Percentiles rank a stretch among this genome's conserved stretches.
These are phyloP conservation scores for Arthrobotrys sphaeroides DNA, from an alignment of 2,329 filamentous ascomycete genomes.

Conservation along the genomic window DNA sequence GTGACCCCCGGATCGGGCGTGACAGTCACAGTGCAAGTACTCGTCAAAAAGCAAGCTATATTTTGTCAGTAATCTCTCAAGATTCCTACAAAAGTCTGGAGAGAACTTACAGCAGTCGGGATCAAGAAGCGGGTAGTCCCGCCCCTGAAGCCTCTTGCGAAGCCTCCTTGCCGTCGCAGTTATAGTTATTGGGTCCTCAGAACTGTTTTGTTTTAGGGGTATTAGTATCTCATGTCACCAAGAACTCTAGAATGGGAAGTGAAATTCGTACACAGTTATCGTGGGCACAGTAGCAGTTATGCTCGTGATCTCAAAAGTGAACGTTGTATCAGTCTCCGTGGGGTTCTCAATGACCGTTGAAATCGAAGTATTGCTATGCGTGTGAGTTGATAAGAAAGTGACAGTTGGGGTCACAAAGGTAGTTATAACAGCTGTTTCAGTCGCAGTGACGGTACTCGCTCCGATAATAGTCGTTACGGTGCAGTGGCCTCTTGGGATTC, in stretches of 20 bases:
- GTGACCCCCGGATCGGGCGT: conserved; percentile 23
- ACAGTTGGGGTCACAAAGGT: conserved; percentile 47
- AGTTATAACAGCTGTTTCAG: conserved; percentile 35
- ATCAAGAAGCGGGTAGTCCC: conserved; percentile 37
- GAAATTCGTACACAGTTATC: conserved; percentile 28
- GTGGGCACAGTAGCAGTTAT: conserved; percentile 24
- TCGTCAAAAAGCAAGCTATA: conserved; percentile 44
- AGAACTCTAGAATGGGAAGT: too few species aligned
- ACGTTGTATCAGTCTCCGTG: conserved; percentile 12
- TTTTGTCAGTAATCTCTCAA: background rate
- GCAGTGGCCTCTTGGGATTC: conserved; percentile 20
- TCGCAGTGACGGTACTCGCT: conserved; percentile 12
- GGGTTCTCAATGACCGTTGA: conserved; percentile 6
- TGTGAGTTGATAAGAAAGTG: conserved; percentile 29
- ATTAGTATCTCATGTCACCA: too few species aligned
- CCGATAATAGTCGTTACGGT: conserved; percentile 19
- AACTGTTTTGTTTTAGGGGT: conserved; percentile 8
- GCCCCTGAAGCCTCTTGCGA: conserved; percentile 13
- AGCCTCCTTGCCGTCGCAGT: conserved; percentile 5
- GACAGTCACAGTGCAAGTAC: conserved; percentile 29
- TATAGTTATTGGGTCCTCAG: conserved; percentile 19
- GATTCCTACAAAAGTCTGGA: background rate
- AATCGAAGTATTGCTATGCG: conserved; percentile 39
- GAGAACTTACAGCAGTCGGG: conserved; percentile 36
- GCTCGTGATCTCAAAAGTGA: conserved; percentile 21